Evolutionary conservation across 257 asterid species (phyloP).

Genomic region (Buddleja alternifolia): DNA sequence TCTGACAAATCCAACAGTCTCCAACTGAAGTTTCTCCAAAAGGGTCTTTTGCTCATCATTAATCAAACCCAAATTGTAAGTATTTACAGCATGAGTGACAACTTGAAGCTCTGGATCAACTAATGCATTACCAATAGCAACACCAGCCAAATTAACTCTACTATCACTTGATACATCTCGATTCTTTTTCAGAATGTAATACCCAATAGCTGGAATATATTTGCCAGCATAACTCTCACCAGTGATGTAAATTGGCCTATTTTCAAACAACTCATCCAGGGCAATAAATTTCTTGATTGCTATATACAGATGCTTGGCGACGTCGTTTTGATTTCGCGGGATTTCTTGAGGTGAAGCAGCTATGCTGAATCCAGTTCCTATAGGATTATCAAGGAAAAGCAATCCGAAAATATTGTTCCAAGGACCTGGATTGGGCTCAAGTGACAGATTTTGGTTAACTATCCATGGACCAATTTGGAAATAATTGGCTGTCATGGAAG

Average conservation of each 20-base stretch:
- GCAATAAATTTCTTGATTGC: slow-evolving; percentile 47
- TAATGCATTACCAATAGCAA: slow-evolving; percentile 65
- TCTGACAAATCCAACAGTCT: slow-evolving; percentile 34
- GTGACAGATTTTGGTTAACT: slow-evolving; percentile 25
- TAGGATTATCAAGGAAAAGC: slow-evolving; percentile 63
- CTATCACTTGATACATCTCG: slow-evolving; percentile 28
- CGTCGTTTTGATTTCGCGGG: slow-evolving; percentile 54
- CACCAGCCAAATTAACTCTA: slow-evolving; percentile 50
- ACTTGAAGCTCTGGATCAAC: slow-evolving; percentile 65
- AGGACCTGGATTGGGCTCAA: slow-evolving; percentile 43
- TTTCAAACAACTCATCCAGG: slow-evolving; percentile 35
- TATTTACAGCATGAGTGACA: slow-evolving; percentile 49
- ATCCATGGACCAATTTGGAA: slow-evolving; percentile 63
- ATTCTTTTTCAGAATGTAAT: slow-evolving; percentile 40
- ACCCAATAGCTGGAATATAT: slow-evolving; percentile 59
- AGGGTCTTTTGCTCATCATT: slow-evolving; percentile 45
- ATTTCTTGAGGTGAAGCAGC: slow-evolving; percentile 48
- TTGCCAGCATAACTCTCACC: slow-evolving; percentile 73
- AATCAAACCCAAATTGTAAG: slow-evolving; percentile 49
- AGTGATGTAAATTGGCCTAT: slow-evolving; percentile 50
- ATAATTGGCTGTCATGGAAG: slow-evolving; percentile 63
- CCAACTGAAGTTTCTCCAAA: slow-evolving; percentile 48
- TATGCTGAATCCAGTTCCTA: slow-evolving; percentile 60
- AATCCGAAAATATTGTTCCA: slow-evolving; percentile 63
- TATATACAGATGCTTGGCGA: slow-evolving; percentile 45